Evolutionary conservation across 805 yeast genomes (phyloP).

Genomic region (Saccharomycopsis schoenii): DNA sequence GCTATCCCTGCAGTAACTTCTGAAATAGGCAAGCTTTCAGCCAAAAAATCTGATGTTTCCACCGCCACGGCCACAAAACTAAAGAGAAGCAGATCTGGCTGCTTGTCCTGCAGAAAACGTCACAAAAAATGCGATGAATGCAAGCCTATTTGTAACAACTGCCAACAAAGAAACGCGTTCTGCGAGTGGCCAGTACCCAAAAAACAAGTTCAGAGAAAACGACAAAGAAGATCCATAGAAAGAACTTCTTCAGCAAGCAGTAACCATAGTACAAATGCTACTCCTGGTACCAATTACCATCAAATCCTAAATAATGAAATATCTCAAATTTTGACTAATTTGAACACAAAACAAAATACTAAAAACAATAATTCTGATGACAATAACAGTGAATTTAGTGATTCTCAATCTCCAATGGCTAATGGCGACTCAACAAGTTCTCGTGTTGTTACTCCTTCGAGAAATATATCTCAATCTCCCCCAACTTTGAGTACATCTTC

Average conservation of each 20-base stretch:
- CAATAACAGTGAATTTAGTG: background rate
- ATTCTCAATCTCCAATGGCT: background rate
- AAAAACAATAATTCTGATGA: background rate
- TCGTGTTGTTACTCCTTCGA: background rate
- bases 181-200: constrained; percentile 32
- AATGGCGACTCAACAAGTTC: background rate
- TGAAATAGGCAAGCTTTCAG: background rate
- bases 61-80: background rate
- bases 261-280: background rate
- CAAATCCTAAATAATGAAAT: constrained; percentile 9
- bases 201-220: constrained; percentile 5
- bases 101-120: constrained; percentile 53
- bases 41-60: background rate
- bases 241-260: background rate
- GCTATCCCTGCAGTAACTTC: background rate
- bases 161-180: constrained; percentile 33
- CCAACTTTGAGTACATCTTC: background rate
- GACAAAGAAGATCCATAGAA: background rate
- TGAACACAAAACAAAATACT: background rate
- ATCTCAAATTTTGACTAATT: background rate
- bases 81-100: constrained; percentile 33
- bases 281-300: constrained; percentile 12
- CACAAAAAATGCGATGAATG: constrained; percentile 62
- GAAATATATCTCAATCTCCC: background rate
- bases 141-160: constrained; percentile 49